Base-by-base conservation (phyloP, 352 stramenopile genomes). In the Pythium brachiatum region DNA sequence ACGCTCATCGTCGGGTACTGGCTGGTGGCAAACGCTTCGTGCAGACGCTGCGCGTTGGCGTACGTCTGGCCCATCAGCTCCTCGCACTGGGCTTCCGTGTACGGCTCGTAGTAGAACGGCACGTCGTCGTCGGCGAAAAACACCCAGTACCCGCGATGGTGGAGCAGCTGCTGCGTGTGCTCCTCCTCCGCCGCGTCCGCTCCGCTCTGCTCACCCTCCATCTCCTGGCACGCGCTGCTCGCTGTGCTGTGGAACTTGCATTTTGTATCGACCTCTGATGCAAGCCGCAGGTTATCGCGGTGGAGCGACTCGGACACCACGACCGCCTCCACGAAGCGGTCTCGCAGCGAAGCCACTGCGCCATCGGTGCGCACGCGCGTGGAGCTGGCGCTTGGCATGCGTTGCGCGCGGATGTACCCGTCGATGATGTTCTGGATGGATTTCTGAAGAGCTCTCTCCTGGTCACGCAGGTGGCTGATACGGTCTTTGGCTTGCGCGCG, bases 51-150 rank as follows among this genome's bases (percentile, higher is more conserved):
- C 20, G 72, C 71, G 3, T 57, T 70, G 53, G 31, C 69, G 70
- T 48, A 66, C 72, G 20, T 65, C 56, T 57, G n/a, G 13, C 55
- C 52, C 48, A 79, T 64, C 36, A 75, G 54, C 25, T 34, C 55
- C 48, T 73, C 71, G 48, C 63, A 72, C 5, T 53, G 61, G n/a
- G 32, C 29, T 1, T 41, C 38, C 5, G 70, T 25, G 55, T 78
- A 77, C 18, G 69, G 66, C 48, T 74, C 74, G 48, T 72, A 82
- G 69, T 75, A 82, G 56, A 82, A 79, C 7, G 74, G 74, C 38
- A 70, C 66, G 23, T 72, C 69, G 47, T 82, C 72, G 13, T 67
- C 60, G 36, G 65, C 67, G 47, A 82, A 82, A 44, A 72, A 75
- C 16, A 68, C 70, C 63, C 70, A 76, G 25, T 64, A 71, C 7